phyloP scores from a whole-genome alignment of 306 rosid species.

The Bauhinia variegata region DNA sequence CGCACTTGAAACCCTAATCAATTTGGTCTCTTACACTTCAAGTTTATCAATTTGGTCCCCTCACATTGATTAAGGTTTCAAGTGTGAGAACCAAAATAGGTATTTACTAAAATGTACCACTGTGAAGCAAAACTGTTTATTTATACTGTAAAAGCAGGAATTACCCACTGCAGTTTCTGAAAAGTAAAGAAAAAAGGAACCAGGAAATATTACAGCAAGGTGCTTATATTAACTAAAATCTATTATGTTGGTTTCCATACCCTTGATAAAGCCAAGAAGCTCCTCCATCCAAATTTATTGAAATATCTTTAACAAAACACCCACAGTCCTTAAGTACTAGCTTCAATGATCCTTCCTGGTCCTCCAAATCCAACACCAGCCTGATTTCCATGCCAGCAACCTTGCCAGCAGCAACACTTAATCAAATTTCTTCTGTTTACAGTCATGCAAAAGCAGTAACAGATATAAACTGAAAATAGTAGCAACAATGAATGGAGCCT shows the following conservation, averaged over 20 bases:
- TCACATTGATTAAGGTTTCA: too few species aligned
- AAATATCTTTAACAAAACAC: constrained; percentile 68
- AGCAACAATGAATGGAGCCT: constrained; percentile 10
- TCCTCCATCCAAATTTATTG: constrained; percentile 87
- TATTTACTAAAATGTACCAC: not conserved
- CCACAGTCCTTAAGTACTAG: constrained; percentile 65
- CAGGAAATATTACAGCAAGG: constrained; percentile 16
- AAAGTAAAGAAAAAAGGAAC: constrained; percentile 8
- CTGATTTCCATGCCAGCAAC: constrained; percentile 85
- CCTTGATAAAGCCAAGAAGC: constrained; percentile 99
- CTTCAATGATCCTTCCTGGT: constrained; percentile 72
- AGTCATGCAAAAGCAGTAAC: constrained; percentile 32
- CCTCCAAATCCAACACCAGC: constrained; percentile 73
- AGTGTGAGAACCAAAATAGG: too few species aligned
- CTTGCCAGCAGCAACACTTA: constrained; percentile 53
- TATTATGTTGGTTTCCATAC: constrained; percentile 46
- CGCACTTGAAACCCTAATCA: too few species aligned
- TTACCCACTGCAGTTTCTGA: constrained; percentile 15
- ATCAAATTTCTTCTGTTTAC: constrained; percentile 43
- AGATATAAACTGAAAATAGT: constrained; percentile 18
- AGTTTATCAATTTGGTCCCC: too few species aligned
- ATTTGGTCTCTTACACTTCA: too few species aligned
- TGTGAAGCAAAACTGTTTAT: constrained; percentile 20
- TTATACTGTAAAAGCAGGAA: constrained; percentile 14
- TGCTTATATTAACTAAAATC: constrained; percentile 20